Percentiles rank a stretch among this genome's conserved stretches.
phyloP scores from a whole-genome alignment of 805 yeast genomes.

The Cyberlindnera petersonii region DNA sequence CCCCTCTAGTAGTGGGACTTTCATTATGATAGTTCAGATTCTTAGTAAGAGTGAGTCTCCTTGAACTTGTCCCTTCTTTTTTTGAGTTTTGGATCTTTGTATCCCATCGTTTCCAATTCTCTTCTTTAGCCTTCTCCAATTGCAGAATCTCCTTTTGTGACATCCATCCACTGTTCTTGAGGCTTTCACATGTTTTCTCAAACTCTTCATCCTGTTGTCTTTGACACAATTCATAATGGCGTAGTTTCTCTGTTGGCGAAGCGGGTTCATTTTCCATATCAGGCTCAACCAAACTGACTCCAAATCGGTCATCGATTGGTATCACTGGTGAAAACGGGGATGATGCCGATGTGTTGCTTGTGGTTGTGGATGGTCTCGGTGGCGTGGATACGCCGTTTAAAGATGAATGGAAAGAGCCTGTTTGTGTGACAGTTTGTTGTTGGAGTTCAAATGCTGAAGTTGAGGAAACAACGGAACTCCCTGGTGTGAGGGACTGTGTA shows the following conservation, averaged over 20 bases:
- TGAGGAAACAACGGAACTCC: not conserved
- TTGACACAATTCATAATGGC: constrained; percentile 20
- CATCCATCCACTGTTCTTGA: constrained; percentile 27
- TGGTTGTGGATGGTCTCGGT: not conserved
- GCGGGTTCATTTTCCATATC: constrained; percentile 10
- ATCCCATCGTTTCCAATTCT: constrained; percentile 26
- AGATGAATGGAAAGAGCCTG: no score
- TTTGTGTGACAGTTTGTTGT: no score
- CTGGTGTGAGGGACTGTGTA: not conserved
- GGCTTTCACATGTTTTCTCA: constrained; percentile 16
- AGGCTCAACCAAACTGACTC: constrained; percentile 21
- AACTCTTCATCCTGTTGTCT: constrained; percentile 19
- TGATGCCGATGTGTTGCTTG: not conserved
- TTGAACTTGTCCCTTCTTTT: constrained; percentile 1
- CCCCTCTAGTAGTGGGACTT: not conserved
- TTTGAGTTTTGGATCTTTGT: constrained; percentile 17
- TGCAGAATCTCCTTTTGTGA: constrained; percentile 18
- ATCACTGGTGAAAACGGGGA: constrained; percentile 23
- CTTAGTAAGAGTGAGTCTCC: constrained; percentile 1
- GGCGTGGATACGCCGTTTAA: no score
- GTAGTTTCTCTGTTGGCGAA: constrained; percentile 19
- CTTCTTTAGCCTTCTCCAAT: constrained; percentile 18
- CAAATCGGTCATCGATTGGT: constrained; percentile 24
- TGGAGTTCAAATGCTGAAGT: no score
- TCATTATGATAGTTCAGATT: not conserved